Evolutionary conservation across 2,329 filamentous ascomycete species (phyloP).

Genomic region (Fusarium fujikuroi): DNA sequence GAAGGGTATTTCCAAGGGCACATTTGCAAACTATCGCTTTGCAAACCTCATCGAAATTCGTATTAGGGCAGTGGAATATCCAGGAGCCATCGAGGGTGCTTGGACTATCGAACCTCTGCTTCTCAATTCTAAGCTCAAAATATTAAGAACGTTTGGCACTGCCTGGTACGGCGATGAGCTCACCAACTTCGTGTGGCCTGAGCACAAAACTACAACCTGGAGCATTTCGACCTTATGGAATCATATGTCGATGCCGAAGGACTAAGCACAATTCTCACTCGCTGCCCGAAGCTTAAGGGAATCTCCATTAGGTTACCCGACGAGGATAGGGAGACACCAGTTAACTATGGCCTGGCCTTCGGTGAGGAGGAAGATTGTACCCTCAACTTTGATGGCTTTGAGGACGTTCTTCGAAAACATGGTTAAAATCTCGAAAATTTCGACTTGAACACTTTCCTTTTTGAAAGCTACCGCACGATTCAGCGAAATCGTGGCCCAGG

Average conservation of each 20-base stretch:
- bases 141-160: background rate
- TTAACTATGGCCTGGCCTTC: background rate
- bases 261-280: background rate
- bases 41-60: slow-evolving; percentile 6
- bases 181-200: accelerated
- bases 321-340: accelerated
- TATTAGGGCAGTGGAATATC: accelerated
- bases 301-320: background rate
- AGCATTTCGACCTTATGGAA: background rate
- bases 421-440: background rate
- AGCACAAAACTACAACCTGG: background rate
- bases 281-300: background rate
- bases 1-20: accelerated
- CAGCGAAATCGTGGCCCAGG: accelerated
- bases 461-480: background rate
- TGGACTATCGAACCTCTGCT: background rate
- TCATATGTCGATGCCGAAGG: background rate
- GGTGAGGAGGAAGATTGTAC: accelerated
- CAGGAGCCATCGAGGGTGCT: accelerated
- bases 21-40: background rate
- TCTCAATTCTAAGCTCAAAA: background rate
- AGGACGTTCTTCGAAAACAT: background rate
- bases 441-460: background rate
- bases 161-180: background rate
- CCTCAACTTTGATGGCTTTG: background rate